phyloP scores from a whole-genome alignment of 2,329 filamentous ascomycete genomes.

The Fusarium multiceps region DNA sequence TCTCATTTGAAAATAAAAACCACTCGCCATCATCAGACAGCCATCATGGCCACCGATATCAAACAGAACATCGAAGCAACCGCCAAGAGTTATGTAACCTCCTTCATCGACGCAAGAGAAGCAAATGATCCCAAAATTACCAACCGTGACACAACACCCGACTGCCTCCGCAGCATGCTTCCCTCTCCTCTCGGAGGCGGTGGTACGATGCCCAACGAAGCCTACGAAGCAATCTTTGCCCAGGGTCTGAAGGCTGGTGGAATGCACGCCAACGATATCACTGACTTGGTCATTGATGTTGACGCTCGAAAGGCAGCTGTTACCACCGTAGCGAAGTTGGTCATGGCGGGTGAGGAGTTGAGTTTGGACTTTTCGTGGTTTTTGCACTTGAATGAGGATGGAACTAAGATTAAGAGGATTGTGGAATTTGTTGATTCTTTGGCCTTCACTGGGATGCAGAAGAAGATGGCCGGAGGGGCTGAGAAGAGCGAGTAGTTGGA shows the following conservation, averaged over 20 bases:
- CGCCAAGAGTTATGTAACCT: conserved; percentile 3
- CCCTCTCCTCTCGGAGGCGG: not conserved
- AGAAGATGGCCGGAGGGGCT: not conserved
- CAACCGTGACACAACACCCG: conserved; percentile 6
- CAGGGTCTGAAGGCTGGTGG: conserved; percentile 11
- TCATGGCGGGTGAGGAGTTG: conserved; percentile 1
- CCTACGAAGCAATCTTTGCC: conserved; percentile 11
- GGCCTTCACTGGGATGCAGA: not conserved
- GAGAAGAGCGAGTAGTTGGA: not conserved
- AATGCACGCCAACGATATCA: conserved; percentile 1
- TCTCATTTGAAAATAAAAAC: not conserved
- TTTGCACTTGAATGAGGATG: conserved; percentile 19
- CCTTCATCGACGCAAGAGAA: conserved; percentile 12
- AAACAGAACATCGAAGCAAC: conserved; percentile 19
- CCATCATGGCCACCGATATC: conserved; percentile 2
- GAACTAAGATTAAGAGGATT: conserved; percentile 18
- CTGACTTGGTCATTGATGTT: conserved; percentile 16
- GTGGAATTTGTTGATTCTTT: conserved; percentile 30
- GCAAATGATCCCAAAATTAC: conserved; percentile 10
- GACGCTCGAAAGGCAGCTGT: conserved; percentile 12
- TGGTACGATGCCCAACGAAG: conserved; percentile 11
- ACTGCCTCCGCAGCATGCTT: conserved; percentile 21
- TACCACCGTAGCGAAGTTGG: conserved; percentile 8
- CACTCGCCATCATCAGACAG: not conserved
- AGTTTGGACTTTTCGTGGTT: conserved; percentile 27